Base-by-base conservation (phyloP, 306 rosid species). In the Dicorynia guianensis region DNA sequence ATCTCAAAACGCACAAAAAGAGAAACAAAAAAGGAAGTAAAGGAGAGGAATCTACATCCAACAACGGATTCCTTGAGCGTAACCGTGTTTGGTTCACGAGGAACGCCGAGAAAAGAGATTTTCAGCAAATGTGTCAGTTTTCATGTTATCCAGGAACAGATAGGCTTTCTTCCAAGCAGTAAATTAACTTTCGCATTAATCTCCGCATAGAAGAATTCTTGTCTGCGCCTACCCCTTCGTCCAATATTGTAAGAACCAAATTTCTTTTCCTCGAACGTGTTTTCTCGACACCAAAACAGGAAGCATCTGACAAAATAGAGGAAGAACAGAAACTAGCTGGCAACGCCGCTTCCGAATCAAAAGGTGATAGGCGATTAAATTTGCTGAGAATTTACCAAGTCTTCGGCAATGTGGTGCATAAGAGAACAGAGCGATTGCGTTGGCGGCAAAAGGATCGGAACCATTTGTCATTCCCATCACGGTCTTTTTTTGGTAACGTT, bases 371-470 rank as follows among this genome's bases (percentile, higher is more conserved):
- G 19, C 25, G 65, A 42, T n/a, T 62, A 61, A 65, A 65, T 66
- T 76, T 69, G 20, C 17, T 38, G 52, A 74, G 64, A 57, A 72
- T 25, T 33, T 39, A 59, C 58, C 13, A 63, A 39, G 3, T 18
- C 62, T 80, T 76, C 55, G 59, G 48, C 40, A 54, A 53, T 33
- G 36, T 73, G 40, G 71, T 62, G 40, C 66, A 20, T 4, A 18
- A 17, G 75, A 54, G 59, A 38, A 47, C 48, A 12, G 71, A 46
- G 39, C 54, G 63, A 68, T 33, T 7, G 65, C 48, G 63, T 67
- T 80, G 79, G 84, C 80, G 80, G 76, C 86, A 81, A 72, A 56
- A 81, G 82, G 63, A 64, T 81, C 88, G 88, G 88, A 79, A 50
- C 15, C 56, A 36, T 76, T 69, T 55, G 67, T 33, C 53, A 34